These are phyloP conservation scores for Pseudozyma flocculosa DNA, from an alignment of 1,284 basidiomycete genomes.

Conservation along the genomic window DNA sequence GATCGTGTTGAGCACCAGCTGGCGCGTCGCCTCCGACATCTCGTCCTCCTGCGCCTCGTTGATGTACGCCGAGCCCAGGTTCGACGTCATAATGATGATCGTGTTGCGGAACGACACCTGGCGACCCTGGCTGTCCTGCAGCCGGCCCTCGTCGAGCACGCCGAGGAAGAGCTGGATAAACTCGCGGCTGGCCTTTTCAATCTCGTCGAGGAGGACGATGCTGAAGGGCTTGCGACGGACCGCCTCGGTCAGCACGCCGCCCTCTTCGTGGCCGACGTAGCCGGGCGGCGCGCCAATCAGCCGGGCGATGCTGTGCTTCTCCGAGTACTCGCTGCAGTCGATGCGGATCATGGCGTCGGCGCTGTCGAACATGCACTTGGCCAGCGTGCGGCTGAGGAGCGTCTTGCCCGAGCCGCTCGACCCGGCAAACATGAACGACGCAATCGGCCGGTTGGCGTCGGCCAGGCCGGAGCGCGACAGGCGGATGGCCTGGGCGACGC, in stretches of 20 bases:
- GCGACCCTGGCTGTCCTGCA: conserved; percentile 64
- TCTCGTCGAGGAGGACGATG: conserved; percentile 58
- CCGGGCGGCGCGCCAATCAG: conserved; percentile 65
- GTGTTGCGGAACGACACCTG: conserved; percentile 57
- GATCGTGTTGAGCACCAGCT: conserved; percentile 62
- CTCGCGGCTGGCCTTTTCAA: conserved; percentile 77
- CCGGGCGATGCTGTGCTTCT: conserved; percentile 64
- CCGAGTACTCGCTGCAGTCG: conserved; percentile 62
- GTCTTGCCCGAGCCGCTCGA: conserved; percentile 64
- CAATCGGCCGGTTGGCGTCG: conserved; percentile 63
- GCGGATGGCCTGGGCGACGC: conserved; percentile 65
- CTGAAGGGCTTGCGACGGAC: conserved; percentile 57
- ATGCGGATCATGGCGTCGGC: conserved; percentile 65
- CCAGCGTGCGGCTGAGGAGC: conserved; percentile 61
- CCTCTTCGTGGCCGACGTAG: conserved; percentile 87
- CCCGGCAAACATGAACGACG: conserved; percentile 63
- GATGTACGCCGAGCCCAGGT: conserved; percentile 63
- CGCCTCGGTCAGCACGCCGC: conserved; percentile 66
- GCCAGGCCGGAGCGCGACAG: conserved; percentile 65
- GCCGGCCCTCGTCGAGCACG: conserved; percentile 83
- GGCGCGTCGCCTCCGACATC: conserved; percentile 60
- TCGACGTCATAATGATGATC: conserved; percentile 62
- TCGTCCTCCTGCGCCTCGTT: conserved; percentile 61
- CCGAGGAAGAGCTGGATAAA: conserved; percentile 88
- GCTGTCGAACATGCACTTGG: conserved; percentile 62